Percentiles rank a stretch among this genome's conserved stretches.
phyloP scores from a whole-genome alignment of 441 rosid species.

The Raphanus hybrid region DNA sequence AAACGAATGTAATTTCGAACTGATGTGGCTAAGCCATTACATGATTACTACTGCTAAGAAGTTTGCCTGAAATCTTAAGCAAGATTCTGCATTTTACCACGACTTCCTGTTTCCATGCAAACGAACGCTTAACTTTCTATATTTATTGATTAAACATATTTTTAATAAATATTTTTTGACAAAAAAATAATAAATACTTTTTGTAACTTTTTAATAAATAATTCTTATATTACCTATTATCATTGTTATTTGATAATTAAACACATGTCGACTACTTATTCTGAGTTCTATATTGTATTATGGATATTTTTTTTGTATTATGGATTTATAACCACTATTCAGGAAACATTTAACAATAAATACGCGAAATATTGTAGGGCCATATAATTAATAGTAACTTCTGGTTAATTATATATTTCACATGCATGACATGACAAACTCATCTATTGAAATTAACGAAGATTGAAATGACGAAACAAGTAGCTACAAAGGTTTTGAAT shows the following conservation, averaged over 20 bases:
- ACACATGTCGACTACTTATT: too few species aligned
- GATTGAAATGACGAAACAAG: background rate
- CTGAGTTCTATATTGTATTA: too few species aligned
- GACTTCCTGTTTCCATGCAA: constrained; percentile 22
- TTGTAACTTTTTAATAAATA: too few species aligned
- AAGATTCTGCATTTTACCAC: constrained; percentile 30
- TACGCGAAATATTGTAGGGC: constrained; percentile 32
- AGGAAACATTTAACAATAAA: constrained; percentile 7
- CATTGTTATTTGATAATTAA: background rate
- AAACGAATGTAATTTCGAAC: background rate
- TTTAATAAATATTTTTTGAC: background rate
- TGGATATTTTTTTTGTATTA: too few species aligned
- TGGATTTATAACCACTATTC: background rate
- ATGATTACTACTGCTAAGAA: constrained; percentile 38
- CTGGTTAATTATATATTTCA: constrained; percentile 46
- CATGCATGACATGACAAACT: constrained; percentile 52
- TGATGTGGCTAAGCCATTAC: constrained; percentile 6
- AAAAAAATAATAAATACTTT: too few species aligned
- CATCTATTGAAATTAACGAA: constrained; percentile 13
- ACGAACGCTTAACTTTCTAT: constrained; percentile 19
- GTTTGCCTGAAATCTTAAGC: constrained; percentile 38
- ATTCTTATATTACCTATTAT: background rate
- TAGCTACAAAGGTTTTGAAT: background rate
- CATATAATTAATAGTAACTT: constrained; percentile 25
- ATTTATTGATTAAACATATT: background rate